Evolutionary conservation across 2,329 filamentous ascomycete species (phyloP), one percentile per base, ranked within the genome.

Genomic region (Xylaria sp.): DNA sequence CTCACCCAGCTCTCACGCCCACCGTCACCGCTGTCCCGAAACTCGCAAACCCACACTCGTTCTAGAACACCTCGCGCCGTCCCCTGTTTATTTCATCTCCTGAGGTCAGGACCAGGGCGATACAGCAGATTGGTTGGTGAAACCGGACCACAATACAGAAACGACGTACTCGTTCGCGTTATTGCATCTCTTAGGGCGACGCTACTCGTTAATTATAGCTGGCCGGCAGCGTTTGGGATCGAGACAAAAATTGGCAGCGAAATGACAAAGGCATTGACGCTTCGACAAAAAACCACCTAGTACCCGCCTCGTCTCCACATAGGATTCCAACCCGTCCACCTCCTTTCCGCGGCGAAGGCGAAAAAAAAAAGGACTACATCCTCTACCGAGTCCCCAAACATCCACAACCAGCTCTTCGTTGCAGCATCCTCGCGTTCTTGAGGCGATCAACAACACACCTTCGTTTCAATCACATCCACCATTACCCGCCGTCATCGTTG

Each of bases 251-350:
- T 37, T 51, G 48, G 46, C 58, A 57, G 57, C 60, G 62, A 60
- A 53, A 59, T 63, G 56, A 64, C 62, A 65, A 63, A 63, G 63
- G 53, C 59, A 56, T 60, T 63, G 59, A 60, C 57, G 45, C 60
- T 50, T 61, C 58, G 59, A 63, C 53, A 54, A 63, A 51, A 61
- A 61, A 60, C 48, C 39, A 41, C 52, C 56, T 44, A 39, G 50
- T 62, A 57, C 56, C 55, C 57, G 61, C 61, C 53, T 39, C 37
- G 59, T 57, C 58, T 61, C 57, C 59, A 60, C 60, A 56, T 63
- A 53, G 50, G 34, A 57, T 60, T 54, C 55, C 53, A 56, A 57
- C 45, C 50, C 45, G 54, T 54, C 53, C 48, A 52, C 56, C 51
- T 57, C 56, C 55, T 53, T 61, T 54, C 52, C 43, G 44, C 51